These are phyloP conservation scores for Fraxinus xanthoxyloides DNA, from an alignment of 305 asterid species.

Conservation along the genomic window DNA sequence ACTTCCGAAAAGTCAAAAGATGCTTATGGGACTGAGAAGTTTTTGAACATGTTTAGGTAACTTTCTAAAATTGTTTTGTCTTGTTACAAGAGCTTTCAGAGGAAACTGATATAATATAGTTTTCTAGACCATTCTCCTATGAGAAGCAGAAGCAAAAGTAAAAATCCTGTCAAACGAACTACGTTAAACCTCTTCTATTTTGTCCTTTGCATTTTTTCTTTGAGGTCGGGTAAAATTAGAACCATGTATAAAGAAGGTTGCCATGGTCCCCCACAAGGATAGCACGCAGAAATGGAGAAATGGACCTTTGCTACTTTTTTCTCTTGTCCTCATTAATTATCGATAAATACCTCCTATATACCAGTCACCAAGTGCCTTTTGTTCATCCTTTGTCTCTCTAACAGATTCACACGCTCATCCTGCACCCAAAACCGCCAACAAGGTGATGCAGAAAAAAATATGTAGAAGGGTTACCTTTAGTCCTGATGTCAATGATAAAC, in stretches of 20 bases:
- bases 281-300: not conserved
- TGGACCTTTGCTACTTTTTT: not conserved
- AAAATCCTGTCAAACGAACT: too few relatives aligned
- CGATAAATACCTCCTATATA: slow-evolving; percentile 23
- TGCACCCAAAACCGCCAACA: not conserved
- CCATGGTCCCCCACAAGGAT: not conserved
- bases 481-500: slow-evolving; percentile 20
- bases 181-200: not conserved
- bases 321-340: slow-evolving; percentile 11
- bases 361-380: slow-evolving; percentile 1
- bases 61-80: too few relatives aligned
- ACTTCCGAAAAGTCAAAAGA: too few relatives aligned
- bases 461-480: slow-evolving; percentile 29
- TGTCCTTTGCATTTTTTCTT: not conserved
- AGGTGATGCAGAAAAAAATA: slow-evolving; percentile 14
- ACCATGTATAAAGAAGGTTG: slow-evolving; percentile 4
- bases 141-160: too few relatives aligned
- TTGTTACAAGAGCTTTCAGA: too few relatives aligned
- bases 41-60: too few relatives aligned
- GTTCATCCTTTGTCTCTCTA: slow-evolving; percentile 1
- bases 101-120: too few relatives aligned
- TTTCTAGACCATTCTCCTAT: too few relatives aligned
- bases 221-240: not conserved
- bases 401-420: not conserved
- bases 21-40: too few relatives aligned